A percentile compares a stretch with the other conserved stretches of the same genome.
phyloP scores from a whole-genome alignment of 2,329 filamentous ascomycete genomes.

The Leptographium flavum region DNA sequence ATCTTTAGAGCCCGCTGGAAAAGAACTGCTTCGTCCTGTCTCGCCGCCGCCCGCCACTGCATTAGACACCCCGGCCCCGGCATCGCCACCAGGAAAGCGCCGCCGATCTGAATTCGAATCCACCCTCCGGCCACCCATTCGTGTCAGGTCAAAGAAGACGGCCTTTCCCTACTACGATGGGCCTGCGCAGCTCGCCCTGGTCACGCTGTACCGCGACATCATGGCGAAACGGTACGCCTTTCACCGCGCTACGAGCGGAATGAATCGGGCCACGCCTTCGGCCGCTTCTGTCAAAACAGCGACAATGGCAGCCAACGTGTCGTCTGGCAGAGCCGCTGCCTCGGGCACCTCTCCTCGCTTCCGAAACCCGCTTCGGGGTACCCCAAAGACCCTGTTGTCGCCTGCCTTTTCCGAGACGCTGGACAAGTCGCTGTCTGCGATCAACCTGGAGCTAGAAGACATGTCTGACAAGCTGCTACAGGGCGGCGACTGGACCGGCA shows the following conservation, averaged over 20 bases:
- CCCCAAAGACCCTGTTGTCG: not conserved
- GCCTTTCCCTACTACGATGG: slow-evolving; percentile 6
- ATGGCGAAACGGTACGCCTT: slow-evolving; percentile 9
- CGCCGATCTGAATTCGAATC: slow-evolving; percentile 9
- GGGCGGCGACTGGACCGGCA: slow-evolving; percentile 9
- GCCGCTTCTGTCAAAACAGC: no score
- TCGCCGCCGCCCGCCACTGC: not conserved
- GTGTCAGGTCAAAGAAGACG: slow-evolving; percentile 4
- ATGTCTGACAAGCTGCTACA: slow-evolving; percentile 10
- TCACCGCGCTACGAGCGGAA: slow-evolving; percentile 8
- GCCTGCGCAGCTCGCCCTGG: slow-evolving; percentile 2
- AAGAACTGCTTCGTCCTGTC: slow-evolving; percentile 31
- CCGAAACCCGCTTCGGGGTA: not conserved
- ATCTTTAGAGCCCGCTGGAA: slow-evolving; percentile 34
- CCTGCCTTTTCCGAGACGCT: slow-evolving; percentile 4
- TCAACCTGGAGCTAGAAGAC: slow-evolving; percentile 9
- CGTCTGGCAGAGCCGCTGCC: not conserved
- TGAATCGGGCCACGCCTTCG: not conserved
- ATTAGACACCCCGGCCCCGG: slow-evolving; percentile 25
- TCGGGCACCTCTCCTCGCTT: not conserved
- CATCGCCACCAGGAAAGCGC: slow-evolving; percentile 7
- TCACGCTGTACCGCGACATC: slow-evolving; percentile 7
- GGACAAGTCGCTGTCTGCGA: slow-evolving; percentile 6
- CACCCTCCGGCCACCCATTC: slow-evolving; percentile 7
- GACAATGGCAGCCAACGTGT: no score